Percentiles rank a stretch among this genome's conserved stretches.
These are phyloP conservation scores for Arabidopsis arenosa DNA, from an alignment of 345 rosid species.

Conservation along the genomic window DNA sequence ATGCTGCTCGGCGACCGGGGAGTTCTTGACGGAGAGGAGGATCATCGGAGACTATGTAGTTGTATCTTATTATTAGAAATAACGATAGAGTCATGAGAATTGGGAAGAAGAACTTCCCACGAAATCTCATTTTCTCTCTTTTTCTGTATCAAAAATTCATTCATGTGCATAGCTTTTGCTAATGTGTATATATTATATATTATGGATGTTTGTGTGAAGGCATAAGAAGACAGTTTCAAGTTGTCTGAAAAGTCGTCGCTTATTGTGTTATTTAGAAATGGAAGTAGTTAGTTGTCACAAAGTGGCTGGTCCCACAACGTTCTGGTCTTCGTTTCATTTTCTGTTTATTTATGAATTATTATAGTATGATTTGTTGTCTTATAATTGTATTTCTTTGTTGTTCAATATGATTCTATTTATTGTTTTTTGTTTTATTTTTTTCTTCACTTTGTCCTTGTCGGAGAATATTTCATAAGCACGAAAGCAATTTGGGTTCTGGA, in stretches of 20 bases:
- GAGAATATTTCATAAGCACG: background rate
- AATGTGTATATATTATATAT: constrained; percentile 21
- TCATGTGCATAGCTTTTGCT: constrained; percentile 24
- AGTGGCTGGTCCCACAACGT: constrained; percentile 46
- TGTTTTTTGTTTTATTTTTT: too few relatives aligned
- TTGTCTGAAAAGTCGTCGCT: constrained; percentile 43
- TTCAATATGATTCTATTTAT: constrained; percentile 8
- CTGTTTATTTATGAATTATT: background rate
- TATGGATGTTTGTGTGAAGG: background rate
- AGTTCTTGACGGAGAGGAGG: constrained; percentile 80
- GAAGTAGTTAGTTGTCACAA: constrained; percentile 32
- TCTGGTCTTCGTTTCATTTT: constrained; percentile 25
- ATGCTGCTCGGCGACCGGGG: constrained; percentile 66
- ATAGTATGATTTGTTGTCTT: background rate
- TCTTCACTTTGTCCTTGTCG: background rate
- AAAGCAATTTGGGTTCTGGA: background rate
- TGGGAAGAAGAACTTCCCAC: constrained; percentile 57
- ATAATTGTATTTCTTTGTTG: background rate
- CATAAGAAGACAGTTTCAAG: background rate
- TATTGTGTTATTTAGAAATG: constrained; percentile 10
- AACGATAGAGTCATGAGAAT: constrained; percentile 68
- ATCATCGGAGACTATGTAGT: constrained; percentile 78
- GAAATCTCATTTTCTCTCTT: constrained; percentile 24
- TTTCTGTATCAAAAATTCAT: background rate
- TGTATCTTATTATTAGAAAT: constrained; percentile 86